phyloP scores from a whole-genome alignment of 192 early-diverging fungal species.

The Podila verticillata region DNA sequence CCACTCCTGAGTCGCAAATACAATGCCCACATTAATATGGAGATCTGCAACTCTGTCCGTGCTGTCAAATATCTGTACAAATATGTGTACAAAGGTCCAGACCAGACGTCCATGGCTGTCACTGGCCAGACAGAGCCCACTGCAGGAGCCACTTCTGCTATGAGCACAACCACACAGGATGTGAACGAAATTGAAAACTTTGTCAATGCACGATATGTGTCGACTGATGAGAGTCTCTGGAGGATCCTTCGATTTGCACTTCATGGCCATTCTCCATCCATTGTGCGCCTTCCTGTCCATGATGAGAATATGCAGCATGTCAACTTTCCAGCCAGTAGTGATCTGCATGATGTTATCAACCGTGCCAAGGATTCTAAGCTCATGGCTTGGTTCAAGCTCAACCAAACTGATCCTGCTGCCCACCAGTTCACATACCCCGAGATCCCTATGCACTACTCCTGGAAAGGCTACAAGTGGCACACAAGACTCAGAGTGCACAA shows the following conservation, averaged over 20 bases:
- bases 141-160: too few species aligned
- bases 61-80: constrained; percentile 23
- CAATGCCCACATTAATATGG: constrained; percentile 42
- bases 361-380: not conserved
- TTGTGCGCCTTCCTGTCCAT: constrained; percentile 24
- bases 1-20: constrained; percentile 24
- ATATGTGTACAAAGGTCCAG: constrained; percentile 32
- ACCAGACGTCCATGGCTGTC: constrained; percentile 2
- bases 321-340: not conserved
- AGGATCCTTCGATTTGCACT: constrained; percentile 24
- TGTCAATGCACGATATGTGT: constrained; percentile 34
- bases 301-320: constrained; percentile 14
- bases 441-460: constrained; percentile 13
- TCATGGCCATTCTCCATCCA: constrained; percentile 13
- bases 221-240: constrained; percentile 26
- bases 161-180: not conserved
- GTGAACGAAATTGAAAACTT: constrained; percentile 10
- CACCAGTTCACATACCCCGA: constrained; percentile 9
- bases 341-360: not conserved
- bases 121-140: not conserved
- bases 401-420: not conserved
- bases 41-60: constrained; percentile 12
- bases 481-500: not conserved
- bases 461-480: not conserved
- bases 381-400: constrained; percentile 12